phyloP scores from a whole-genome alignment of 257 asterid genomes.

The Penstemon davidsonii region DNA sequence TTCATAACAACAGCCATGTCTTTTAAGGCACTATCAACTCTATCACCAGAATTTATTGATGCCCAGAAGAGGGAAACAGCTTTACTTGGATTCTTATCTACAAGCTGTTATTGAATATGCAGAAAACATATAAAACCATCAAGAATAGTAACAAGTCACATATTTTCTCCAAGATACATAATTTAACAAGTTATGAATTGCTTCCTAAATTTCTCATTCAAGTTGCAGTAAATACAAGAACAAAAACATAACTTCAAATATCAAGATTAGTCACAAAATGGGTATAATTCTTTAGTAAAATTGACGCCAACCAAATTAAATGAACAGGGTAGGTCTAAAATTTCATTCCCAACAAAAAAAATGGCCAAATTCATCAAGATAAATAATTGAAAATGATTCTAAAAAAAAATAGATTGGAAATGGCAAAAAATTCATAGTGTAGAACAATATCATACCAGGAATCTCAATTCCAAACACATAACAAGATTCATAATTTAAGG shows the following conservation, averaged over 20 bases:
- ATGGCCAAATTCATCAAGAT: neutral
- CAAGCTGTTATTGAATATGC: slow-evolving; percentile 32
- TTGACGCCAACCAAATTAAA: neutral
- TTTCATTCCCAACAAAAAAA: neutral
- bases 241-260: neutral
- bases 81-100: slow-evolving; percentile 70
- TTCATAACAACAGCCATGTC: slow-evolving; percentile 98
- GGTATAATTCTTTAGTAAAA: neutral
- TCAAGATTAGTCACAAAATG: neutral
- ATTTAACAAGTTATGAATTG: neutral
- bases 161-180: neutral
- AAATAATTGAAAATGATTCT: too few relatives aligned
- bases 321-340: neutral
- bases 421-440: neutral
- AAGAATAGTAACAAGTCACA: neutral
- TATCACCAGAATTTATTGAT: slow-evolving; percentile 88
- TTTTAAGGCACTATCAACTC: slow-evolving; percentile 89
- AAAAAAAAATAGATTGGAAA: too few relatives aligned
- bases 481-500: neutral
- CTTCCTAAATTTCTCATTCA: neutral
- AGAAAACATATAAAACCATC: neutral
- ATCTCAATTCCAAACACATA: neutral
- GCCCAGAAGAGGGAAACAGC: slow-evolving; percentile 94
- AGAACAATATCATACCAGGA: neutral
- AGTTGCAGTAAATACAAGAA: neutral